phyloP scores from a whole-genome alignment of 108 stramenopile genomes.

The Nitzschia sp. region DNA sequence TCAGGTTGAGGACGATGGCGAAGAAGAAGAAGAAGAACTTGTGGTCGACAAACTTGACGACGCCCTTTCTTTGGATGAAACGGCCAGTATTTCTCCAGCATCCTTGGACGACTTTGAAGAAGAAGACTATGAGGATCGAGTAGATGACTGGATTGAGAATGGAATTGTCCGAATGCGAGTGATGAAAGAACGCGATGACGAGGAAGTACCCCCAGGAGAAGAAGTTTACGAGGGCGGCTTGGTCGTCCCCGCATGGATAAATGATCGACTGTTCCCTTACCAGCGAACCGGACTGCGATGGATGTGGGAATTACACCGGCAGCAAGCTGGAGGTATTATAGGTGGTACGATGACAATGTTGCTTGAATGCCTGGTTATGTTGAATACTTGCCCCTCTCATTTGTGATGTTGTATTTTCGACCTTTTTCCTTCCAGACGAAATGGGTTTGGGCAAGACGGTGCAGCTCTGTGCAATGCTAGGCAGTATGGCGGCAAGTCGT shows the following conservation, averaged over 20 bases:
- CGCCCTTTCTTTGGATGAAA: not conserved
- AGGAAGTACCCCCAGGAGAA: slow-evolving; percentile 64
- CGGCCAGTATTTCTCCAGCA: not conserved
- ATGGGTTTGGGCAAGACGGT: slow-evolving; percentile 96
- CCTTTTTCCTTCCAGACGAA: slow-evolving; percentile 60
- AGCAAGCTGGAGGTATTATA: slow-evolving; percentile 93
- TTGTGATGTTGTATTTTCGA: not conserved
- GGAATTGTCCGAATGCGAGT: slow-evolving; percentile 62
- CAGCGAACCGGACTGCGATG: slow-evolving; percentile 85
- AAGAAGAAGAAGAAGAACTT: slow-evolving; percentile 23
- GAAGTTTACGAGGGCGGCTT: slow-evolving; percentile 67
- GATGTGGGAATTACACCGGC: slow-evolving; percentile 94
- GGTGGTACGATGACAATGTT: slow-evolving; percentile 31
- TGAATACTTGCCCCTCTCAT: no score
- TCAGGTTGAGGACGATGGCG: no score
- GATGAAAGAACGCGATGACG: slow-evolving; percentile 71
- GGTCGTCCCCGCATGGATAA: slow-evolving; percentile 79
- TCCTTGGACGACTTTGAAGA: slow-evolving; percentile 76
- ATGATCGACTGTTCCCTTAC: slow-evolving; percentile 81
- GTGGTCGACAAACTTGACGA: not conserved
- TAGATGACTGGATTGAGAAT: slow-evolving; percentile 75
- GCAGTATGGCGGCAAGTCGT: slow-evolving; percentile 78
- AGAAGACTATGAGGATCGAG: slow-evolving; percentile 76
- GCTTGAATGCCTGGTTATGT: no score
- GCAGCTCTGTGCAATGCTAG: slow-evolving; percentile 88